Evolutionary conservation across 2,329 filamentous ascomycete species (phyloP).

Genomic region (Amauroascus verrucosus): DNA sequence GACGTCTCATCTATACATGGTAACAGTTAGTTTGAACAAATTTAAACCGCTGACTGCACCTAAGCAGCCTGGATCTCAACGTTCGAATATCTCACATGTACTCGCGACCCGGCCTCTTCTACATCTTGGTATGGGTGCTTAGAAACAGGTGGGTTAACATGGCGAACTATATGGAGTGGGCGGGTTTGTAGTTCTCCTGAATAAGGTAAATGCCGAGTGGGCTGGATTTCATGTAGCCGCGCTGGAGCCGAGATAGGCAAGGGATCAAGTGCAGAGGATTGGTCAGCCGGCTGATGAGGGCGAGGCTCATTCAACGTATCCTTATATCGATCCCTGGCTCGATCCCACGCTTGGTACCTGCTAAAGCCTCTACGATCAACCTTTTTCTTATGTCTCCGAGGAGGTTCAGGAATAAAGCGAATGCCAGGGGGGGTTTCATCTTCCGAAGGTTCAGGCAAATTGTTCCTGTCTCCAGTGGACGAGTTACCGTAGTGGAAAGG

Average conservation of each 20-base stretch:
- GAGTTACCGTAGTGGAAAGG: slow-evolving; percentile 22
- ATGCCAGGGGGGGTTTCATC: slow-evolving; percentile 31
- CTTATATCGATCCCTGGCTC: slow-evolving; percentile 34
- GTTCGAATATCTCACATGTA: not conserved
- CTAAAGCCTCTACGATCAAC: slow-evolving; percentile 37
- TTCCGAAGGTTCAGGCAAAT: slow-evolving; percentile 25
- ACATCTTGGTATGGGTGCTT: not conserved
- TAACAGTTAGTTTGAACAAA: slow-evolving; percentile 1
- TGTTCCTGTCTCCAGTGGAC: slow-evolving; percentile 15
- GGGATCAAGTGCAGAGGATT: not conserved
- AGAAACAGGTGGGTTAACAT: not conserved
- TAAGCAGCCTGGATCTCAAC: not conserved
- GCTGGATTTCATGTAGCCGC: not conserved
- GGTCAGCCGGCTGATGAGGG: not conserved
- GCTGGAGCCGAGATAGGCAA: not conserved
- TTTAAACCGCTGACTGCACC: not conserved
- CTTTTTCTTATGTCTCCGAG: slow-evolving; percentile 23
- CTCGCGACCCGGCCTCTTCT: not conserved
- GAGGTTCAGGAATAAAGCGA: slow-evolving; percentile 27
- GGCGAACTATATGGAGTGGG: not conserved
- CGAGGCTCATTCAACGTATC: slow-evolving; percentile 17
- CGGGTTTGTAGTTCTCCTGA: not conserved
- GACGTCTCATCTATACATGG: slow-evolving; percentile 7
- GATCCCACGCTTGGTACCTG: slow-evolving; percentile 40
- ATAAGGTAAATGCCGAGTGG: not conserved